A percentile compares a stretch with the other conserved stretches of the same genome.
These are phyloP conservation scores for Linaria vulgaris DNA, from an alignment of 257 asterid genomes.

Conservation along the genomic window DNA sequence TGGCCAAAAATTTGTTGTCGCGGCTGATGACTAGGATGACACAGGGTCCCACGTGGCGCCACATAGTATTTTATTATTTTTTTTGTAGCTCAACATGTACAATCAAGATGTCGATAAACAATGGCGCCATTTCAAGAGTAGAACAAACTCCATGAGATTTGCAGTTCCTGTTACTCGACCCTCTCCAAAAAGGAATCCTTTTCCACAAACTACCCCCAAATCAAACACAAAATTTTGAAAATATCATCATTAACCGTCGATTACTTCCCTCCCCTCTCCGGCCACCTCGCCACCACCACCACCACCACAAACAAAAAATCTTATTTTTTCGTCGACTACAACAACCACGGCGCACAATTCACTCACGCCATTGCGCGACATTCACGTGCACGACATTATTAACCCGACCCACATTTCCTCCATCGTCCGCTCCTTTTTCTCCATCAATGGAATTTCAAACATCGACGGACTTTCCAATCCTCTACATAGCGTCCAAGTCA, in stretches of 20 bases:
- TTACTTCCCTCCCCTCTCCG: conserved; percentile 60
- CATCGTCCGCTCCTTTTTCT: conserved; percentile 34
- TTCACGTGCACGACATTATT: conserved; percentile 29
- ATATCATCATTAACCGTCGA: conserved; percentile 38
- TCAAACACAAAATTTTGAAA: too few relatives aligned
- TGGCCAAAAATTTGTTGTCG: too few relatives aligned
- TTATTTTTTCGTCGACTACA: conserved; percentile 40
- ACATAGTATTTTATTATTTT: too few relatives aligned
- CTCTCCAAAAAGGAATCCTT: conserved; percentile 42
- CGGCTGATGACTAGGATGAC: too few relatives aligned
- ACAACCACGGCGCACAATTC: conserved; percentile 40
- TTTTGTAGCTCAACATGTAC: conserved; percentile 26
- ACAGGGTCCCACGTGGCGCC: too few relatives aligned
- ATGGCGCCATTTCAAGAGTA: conserved; percentile 7
- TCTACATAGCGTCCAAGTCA: conserved; percentile 42
- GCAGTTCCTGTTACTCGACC: conserved; percentile 26
- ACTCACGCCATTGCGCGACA: conserved; percentile 31
- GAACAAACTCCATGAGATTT: conserved; percentile 50
- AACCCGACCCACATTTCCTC: conserved; percentile 25
- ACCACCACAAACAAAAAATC: conserved; percentile 10
- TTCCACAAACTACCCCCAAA: too few relatives aligned
- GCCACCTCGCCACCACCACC: too few relatives aligned
- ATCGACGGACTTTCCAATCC: conserved; percentile 41
- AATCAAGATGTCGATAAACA: conserved; percentile 27
- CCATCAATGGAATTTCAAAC: conserved; percentile 38